Percentiles rank a stretch among this genome's conserved stretches.
These are phyloP conservation scores for Yarrowia sp. DNA, from an alignment of 805 yeast species.

Conservation along the genomic window DNA sequence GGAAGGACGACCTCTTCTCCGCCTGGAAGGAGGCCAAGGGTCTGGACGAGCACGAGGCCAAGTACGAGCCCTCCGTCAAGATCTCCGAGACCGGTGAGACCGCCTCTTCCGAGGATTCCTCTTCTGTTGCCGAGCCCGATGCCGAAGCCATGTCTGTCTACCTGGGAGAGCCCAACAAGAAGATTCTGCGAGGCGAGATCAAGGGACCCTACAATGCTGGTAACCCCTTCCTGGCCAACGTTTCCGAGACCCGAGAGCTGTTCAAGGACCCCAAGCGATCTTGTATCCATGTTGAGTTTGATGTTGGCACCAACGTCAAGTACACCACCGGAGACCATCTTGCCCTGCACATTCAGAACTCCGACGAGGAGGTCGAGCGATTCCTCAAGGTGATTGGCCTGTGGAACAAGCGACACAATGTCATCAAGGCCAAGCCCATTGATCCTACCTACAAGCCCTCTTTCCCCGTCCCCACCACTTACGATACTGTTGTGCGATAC, in stretches of 20 bases:
- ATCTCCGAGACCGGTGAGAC: conserved; percentile 47
- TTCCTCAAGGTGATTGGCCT: conserved; percentile 72
- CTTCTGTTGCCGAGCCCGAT: conserved; percentile 15
- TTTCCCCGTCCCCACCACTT: conserved; percentile 72
- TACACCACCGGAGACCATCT: conserved; percentile 96
- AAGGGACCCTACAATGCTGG: conserved; percentile 78
- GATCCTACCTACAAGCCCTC: conserved; percentile 60
- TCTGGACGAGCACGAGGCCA: conserved; percentile 79
- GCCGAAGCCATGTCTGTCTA: conserved; percentile 58
- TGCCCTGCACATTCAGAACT: conserved; percentile 93
- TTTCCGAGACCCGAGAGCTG: conserved; percentile 68
- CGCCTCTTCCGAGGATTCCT: conserved; percentile 46
- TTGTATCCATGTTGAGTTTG: conserved; percentile 91
- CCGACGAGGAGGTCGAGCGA: conserved; percentile 72
- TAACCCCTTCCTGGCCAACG: conserved; percentile 83
- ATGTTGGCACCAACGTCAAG: conserved; percentile 72
- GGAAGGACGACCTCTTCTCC: conserved; percentile 85
- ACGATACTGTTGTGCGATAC: conserved; percentile 83
- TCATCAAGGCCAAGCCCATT: conserved; percentile 68
- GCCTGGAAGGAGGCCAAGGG: conserved; percentile 66
- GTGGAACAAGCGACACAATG: conserved; percentile 57
- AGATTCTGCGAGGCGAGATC: conserved; percentile 56
- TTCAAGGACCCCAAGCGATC: conserved; percentile 69
- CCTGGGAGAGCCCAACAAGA: conserved; percentile 81
- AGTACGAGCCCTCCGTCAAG: conserved; percentile 71